Evolutionary conservation across 2,329 filamentous ascomycete genomes (phyloP).

Genomic region (Stromatinia cepivora): DNA sequence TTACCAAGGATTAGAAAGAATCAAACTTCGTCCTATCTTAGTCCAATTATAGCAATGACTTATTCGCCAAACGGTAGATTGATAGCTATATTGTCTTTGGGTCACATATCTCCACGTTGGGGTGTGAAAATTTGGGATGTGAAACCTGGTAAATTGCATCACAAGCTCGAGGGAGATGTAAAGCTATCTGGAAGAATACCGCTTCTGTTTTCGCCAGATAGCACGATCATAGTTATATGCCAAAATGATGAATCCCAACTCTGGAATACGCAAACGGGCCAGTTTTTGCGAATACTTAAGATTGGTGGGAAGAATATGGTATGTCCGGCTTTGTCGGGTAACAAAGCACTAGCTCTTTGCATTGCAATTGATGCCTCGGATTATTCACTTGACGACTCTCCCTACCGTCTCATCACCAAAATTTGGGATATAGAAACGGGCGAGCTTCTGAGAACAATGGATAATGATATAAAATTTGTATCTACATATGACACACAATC

Average conservation of each 20-base stretch:
- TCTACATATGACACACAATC: no score
- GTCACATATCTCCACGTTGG: no score
- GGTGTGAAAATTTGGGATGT: neutral
- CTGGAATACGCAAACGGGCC: neutral
- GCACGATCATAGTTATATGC: neutral
- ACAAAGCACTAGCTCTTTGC: neutral
- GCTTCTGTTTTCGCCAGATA: neutral
- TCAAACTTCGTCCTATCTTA: neutral
- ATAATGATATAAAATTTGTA: no score
- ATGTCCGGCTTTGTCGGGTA: neutral
- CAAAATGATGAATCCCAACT: neutral
- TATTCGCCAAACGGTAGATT: neutral
- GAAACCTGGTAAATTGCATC: neutral
- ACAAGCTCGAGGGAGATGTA: neutral
- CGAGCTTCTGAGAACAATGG: neutral
- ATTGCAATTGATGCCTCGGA: no score
- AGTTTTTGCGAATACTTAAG: neutral
- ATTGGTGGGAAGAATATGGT: neutral
- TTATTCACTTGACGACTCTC: no score
- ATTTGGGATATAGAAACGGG: neutral
- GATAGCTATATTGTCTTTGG: neutral
- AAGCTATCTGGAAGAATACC: neutral
- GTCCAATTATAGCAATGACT: accelerated
- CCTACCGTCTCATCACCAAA: neutral
- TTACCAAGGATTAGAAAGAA: neutral